Base-by-base conservation (phyloP, 2,329 filamentous ascomycete species). In the Ceratocystis cacaofunesta region DNA sequence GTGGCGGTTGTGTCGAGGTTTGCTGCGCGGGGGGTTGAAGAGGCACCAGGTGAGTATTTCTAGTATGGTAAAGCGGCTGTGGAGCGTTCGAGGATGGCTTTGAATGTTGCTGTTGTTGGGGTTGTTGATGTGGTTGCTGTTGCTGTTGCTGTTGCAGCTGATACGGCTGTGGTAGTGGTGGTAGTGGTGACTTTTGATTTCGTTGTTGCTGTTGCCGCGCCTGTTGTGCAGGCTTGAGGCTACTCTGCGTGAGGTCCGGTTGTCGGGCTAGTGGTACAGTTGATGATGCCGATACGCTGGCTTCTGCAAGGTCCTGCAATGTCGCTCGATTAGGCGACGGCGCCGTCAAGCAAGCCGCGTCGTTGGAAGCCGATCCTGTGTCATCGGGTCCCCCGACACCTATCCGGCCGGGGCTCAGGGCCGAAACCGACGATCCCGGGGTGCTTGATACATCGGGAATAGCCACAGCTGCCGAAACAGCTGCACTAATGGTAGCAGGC, bases 231-330 rank as follows among this genome's bases (percentile, higher is more conserved):
- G 30, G 60, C 15, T 43, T 30, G 22, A 15, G 28, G 50, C 25
- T 25, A 5, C 5, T 28, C n/a, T 55, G 50, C 19, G 12, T 5
- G 5, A 22, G 50, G 22, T 28, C 10, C 25, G 12, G 50, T 15
- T 25, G 10, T 12, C 17, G 19, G 19, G 46, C 46, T 17, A 15
- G 28, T 30, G 50, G 19, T 5, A 25, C 22, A 19, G 50, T 25
- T 55, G 50, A 10, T 25, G 50, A 55, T 15, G 66, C 66, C 7
- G 66, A 65, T 8, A 46, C 66, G 43, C 66, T 67, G 32, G 62
- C 66, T 36, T 67, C 66, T 5, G 66, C 66, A 17, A 67, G 50
- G 43, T 67, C 66, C 32, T 67, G 57, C 17, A 67, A 48, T 1
- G 66, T 67, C 22, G 66, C 63, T 8, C 66, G 62, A 25, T 63